These are phyloP conservation scores for Gynandropsis gynandra DNA, from an alignment of 345 rosid species.

Conservation along the genomic window DNA sequence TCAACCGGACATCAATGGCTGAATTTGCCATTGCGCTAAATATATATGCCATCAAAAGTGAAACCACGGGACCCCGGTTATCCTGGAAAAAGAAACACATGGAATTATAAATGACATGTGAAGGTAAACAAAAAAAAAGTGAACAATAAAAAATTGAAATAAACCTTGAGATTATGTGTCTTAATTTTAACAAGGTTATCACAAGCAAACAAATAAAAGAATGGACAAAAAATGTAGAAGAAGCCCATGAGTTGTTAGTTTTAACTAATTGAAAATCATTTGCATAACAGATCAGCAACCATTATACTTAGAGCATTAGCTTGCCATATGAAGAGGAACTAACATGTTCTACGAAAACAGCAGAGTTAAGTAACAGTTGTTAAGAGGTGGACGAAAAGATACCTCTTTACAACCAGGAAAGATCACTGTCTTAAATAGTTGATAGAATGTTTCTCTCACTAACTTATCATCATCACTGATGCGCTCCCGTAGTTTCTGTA, in stretches of 20 bases:
- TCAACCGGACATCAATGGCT: conserved; percentile 69
- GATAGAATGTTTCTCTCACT: conserved; percentile 58
- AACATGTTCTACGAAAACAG: conserved; percentile 9
- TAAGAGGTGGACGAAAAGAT: conserved; percentile 9
- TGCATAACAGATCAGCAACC: conserved; percentile 5
- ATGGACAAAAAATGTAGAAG: not conserved
- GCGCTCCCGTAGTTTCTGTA: conserved; percentile 66
- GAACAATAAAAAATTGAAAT: not conserved
- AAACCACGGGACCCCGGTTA: conserved; percentile 55
- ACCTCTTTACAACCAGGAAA: conserved; percentile 78
- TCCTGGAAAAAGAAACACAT: conserved; percentile 47
- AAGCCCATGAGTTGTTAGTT: not conserved
- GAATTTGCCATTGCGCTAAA: conserved; percentile 74
- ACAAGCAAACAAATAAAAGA: not conserved
- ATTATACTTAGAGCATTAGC: not conserved
- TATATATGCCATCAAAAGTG: conserved; percentile 66
- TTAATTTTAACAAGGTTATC: too few relatives aligned
- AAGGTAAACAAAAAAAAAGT: not conserved
- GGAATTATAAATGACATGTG: conserved; percentile 21
- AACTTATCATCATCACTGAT: conserved; percentile 54
- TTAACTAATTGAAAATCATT: not conserved
- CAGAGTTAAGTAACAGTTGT: not conserved
- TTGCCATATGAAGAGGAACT: not conserved
- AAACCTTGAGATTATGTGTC: too few relatives aligned
- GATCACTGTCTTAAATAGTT: conserved; percentile 46